Evolutionary conservation across 1,139 yeast species (phyloP), one percentile per base, ranked within the genome.

Genomic region (Meyerozyma guilliermondii): DNA sequence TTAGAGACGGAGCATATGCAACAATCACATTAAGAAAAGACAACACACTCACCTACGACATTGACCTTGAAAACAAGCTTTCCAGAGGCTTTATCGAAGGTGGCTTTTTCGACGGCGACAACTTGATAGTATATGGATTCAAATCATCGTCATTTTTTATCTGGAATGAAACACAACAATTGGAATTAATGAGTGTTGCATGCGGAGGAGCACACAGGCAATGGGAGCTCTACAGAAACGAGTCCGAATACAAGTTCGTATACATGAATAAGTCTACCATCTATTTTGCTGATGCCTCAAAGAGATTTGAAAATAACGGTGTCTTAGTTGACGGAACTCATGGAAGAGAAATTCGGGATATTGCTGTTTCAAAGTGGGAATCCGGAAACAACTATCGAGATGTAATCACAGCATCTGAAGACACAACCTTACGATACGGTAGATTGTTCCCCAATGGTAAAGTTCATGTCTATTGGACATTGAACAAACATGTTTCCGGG

Each of bases 181-280:
- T 76, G 41, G 96, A 89, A 56, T 59, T 87, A 4, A 68, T 78
- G 43, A 78, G 79, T 47, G 87, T 81, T 48, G 63, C 74, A n/a
- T 92, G 98, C 60, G 98, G 98, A 18, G 98, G 98, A 1, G 79
- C 92, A 2, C 97, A 91, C 56, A 71, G 98, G 49, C 78, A 80
- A 47, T 92, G 97, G 96, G 70, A 72, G 37, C 65, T 84, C 22
- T 56, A 62, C 42, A 51, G 58, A 11, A 48, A 54, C 23, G 27
- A 38, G 4, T 41, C 47, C 31, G 51, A 48, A 24, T 62, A 51
- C 47, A 60, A 64, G 55, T 51, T 76, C 72, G 51, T 65, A 55
- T 87, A 80, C 52, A 78, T 84, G 17, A 80, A 83, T 56, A 80
- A 85, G 33, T 69, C 80, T 2, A 59, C 63, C 14, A 49, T 69